Evolutionary conservation across 257 asterid genomes (phyloP).

Genomic region (Apocynum venetum): DNA sequence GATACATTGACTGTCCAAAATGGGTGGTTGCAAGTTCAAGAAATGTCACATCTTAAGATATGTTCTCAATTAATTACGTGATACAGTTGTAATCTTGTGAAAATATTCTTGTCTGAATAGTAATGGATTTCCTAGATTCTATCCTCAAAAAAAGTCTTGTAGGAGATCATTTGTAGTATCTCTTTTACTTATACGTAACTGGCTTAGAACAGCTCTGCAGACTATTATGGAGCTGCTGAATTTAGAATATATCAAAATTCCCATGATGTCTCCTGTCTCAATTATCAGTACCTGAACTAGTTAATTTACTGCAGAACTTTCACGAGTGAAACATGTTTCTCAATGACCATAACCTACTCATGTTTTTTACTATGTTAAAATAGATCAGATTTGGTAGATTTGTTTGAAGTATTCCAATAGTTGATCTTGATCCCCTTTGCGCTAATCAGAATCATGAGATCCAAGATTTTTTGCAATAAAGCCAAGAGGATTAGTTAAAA

Average conservation of each 20-base stretch:
- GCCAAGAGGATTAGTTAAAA: too few relatives aligned
- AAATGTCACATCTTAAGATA: not conserved
- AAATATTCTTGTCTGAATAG: not conserved
- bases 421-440: too few relatives aligned
- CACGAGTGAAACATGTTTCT: too few relatives aligned
- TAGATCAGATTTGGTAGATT: too few relatives aligned
- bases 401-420: too few relatives aligned
- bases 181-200: slow-evolving; percentile 12
- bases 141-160: not conserved
- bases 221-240: not conserved
- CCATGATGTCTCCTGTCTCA: not conserved
- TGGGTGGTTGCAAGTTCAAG: not conserved
- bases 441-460: too few relatives aligned
- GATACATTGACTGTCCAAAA: too few relatives aligned
- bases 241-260: not conserved
- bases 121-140: not conserved
- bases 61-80: not conserved
- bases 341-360: too few relatives aligned
- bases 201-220: not conserved
- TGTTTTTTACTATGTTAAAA: too few relatives aligned
- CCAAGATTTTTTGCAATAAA: too few relatives aligned
- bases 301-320: too few relatives aligned
- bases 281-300: too few relatives aligned
- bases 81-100: slow-evolving; percentile 5
- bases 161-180: not conserved